phyloP scores from a whole-genome alignment of 179 eudicot genomes.

The Spergularia azorica region DNA sequence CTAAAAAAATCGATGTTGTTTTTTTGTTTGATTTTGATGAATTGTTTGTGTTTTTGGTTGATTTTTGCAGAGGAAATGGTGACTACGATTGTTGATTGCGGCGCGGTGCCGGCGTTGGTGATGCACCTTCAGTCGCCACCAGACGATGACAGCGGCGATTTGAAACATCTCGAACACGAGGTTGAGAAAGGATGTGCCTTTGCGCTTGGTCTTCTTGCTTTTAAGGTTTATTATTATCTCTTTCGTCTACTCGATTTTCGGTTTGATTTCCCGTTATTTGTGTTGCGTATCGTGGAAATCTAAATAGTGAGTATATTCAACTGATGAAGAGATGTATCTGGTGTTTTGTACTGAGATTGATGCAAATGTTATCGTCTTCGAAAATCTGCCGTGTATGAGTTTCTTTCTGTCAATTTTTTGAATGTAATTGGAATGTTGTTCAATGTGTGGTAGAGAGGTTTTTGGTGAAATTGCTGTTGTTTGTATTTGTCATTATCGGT shows the following conservation, averaged over 20 bases:
- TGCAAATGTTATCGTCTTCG: too few relatives aligned
- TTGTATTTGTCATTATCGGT: not conserved
- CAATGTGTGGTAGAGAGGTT: not conserved
- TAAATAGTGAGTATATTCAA: not conserved
- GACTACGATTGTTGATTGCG: slow-evolving; percentile 66
- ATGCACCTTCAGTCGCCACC: slow-evolving; percentile 75
- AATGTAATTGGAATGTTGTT: not conserved
- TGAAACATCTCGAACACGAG: slow-evolving; percentile 68
- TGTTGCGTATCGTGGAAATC: not conserved
- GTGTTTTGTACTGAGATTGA: too few relatives aligned
- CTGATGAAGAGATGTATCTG: not conserved
- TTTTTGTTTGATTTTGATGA: not conserved
- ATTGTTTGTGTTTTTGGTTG: slow-evolving; percentile 11
- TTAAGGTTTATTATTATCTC: slow-evolving; percentile 48
- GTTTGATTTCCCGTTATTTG: not conserved
- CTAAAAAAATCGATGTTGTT: not conserved
- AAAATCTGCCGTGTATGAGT: too few relatives aligned
- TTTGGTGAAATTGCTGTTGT: not conserved
- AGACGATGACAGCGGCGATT: slow-evolving; percentile 31
- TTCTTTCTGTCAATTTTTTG: not conserved
- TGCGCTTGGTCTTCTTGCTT: slow-evolving; percentile 89
- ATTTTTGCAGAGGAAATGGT: slow-evolving; percentile 71
- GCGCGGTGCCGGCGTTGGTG: slow-evolving; percentile 74
- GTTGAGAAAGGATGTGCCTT: slow-evolving; percentile 95
- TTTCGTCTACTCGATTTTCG: not conserved